Evolutionary conservation across 495 filamentous ascomycete species (phyloP).

Genomic region (Articulospora tetracladia): DNA sequence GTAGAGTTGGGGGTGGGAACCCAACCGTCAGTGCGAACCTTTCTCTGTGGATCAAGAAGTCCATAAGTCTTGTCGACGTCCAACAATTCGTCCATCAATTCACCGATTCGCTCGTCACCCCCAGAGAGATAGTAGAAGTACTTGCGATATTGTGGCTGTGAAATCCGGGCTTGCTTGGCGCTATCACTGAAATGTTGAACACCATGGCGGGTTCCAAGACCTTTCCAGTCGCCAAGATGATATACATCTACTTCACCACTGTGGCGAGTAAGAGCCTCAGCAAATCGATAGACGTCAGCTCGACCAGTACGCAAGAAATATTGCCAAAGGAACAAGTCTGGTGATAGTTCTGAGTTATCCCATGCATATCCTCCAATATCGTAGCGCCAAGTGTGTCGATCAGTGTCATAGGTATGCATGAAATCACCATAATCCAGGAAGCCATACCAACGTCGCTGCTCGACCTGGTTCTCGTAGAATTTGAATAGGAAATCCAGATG

Average conservation of each 20-base stretch:
- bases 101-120: slow-evolving; percentile 42
- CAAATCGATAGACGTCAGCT: slow-evolving; percentile 42
- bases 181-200: slow-evolving; percentile 48
- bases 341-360: slow-evolving; percentile 52
- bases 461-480: slow-evolving; percentile 42
- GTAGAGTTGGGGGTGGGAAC: background rate
- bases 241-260: slow-evolving; percentile 49
- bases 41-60: slow-evolving; percentile 41
- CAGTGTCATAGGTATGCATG: slow-evolving; percentile 46
- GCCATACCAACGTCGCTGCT: slow-evolving; percentile 44
- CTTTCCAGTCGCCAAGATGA: slow-evolving; percentile 41
- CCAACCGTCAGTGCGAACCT: slow-evolving; percentile 28
- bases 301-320: slow-evolving; percentile 45
- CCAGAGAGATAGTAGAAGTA: slow-evolving; percentile 44
- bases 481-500: slow-evolving; percentile 41
- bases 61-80: slow-evolving; percentile 39
- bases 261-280: slow-evolving; percentile 44
- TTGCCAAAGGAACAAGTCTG: slow-evolving; percentile 48
- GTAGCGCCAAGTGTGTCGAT: slow-evolving; percentile 48
- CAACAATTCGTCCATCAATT: slow-evolving; percentile 36
- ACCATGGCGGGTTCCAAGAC: slow-evolving; percentile 47
- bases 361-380: slow-evolving; percentile 50
- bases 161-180: slow-evolving; percentile 47
- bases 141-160: slow-evolving; percentile 39
- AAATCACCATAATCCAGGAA: slow-evolving; percentile 50